A percentile compares a stretch with the other conserved stretches of the same genome.
These are phyloP conservation scores for Colletotrichum tropicicola DNA, from an alignment of 2,329 filamentous ascomycete species.

Conservation along the genomic window DNA sequence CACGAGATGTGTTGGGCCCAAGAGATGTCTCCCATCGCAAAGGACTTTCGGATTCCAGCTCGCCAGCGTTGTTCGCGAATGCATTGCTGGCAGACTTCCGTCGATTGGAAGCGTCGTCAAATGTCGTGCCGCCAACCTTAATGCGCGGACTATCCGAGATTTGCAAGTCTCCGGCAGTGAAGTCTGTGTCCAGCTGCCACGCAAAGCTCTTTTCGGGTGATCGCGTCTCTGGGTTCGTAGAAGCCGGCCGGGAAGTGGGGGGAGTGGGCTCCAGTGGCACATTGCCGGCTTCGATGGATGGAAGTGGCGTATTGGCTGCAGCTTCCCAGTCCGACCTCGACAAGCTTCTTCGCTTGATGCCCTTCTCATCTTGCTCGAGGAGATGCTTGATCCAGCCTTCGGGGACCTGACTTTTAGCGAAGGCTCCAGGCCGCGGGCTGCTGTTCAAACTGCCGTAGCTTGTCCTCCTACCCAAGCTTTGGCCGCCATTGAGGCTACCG, in stretches of 20 bases:
- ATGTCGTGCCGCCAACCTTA: conserved; percentile 45
- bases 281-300: conserved; percentile 41
- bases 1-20: not conserved
- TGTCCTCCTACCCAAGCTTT: conserved; percentile 12
- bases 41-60: conserved; percentile 28
- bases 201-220: conserved; percentile 63
- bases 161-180: conserved; percentile 65
- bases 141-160: conserved; percentile 66
- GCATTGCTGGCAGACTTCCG: conserved; percentile 38
- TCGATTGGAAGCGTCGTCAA: conserved; percentile 35
- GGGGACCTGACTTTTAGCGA: conserved; percentile 31
- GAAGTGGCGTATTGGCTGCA: conserved; percentile 40
- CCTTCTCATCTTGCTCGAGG: conserved; percentile 31
- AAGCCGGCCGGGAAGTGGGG: conserved; percentile 33
- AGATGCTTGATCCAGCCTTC: conserved; percentile 34
- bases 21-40: not conserved
- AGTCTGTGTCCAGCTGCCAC: conserved; percentile 67
- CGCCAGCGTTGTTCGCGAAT: not conserved
- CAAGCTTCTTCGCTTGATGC: conserved; percentile 10
- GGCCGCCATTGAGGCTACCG: conserved; percentile 31
- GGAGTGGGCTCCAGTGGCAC: conserved; percentile 26
- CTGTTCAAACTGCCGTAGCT: conserved; percentile 33
- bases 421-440: conserved; percentile 23
- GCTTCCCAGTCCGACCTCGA: not conserved
- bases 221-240: conserved; percentile 30